A percentile compares a stretch with the other conserved stretches of the same genome.
These are phyloP conservation scores for Hypholoma sublateritium DNA, from an alignment of 768 basidiomycete genomes.

Conservation along the genomic window DNA sequence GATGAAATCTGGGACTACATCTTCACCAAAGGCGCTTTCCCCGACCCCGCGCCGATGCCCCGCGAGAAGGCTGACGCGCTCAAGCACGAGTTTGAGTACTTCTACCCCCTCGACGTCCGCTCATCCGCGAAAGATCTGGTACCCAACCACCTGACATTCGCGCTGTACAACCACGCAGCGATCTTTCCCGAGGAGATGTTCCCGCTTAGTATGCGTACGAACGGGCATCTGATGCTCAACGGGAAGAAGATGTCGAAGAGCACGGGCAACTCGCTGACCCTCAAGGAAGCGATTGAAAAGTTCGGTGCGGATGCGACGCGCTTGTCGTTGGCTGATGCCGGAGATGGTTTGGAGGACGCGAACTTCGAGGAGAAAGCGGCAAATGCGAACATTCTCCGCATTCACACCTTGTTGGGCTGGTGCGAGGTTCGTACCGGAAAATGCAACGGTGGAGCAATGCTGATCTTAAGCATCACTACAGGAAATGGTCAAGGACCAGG, in stretches of 20 bases:
- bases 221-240: conserved; percentile 96
- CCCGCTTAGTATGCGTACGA: conserved; percentile 91
- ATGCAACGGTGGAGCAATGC: neutral
- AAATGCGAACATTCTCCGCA: conserved; percentile 91
- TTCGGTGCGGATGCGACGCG: conserved; percentile 97
- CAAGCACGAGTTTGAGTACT: conserved; percentile 92
- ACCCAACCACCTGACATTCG: conserved; percentile 93
- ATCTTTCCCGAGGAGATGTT: conserved; percentile 89
- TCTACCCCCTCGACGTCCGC: conserved; percentile 97
- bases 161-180: conserved; percentile 93
- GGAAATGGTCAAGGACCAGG: conserved; percentile 79
- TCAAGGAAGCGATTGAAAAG: conserved; percentile 86
- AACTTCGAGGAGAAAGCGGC: conserved; percentile 99
- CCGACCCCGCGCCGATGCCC: conserved; percentile 60
- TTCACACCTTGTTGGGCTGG: conserved; percentile 91
- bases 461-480: conserved; percentile 27
- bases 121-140: conserved; percentile 98
- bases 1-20: conserved; percentile 98
- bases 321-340: conserved; percentile 91
- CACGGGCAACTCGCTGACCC: conserved; percentile 92
- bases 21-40: conserved; percentile 77
- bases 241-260: conserved; percentile 99
- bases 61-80: conserved; percentile 80
- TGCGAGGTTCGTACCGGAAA: conserved; percentile 59
- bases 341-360: conserved; percentile 96